Percentiles rank a stretch among this genome's conserved stretches.
Evolutionary conservation across 106 monocot species (phyloP).

Genomic region (Dendrobium officinale): DNA sequence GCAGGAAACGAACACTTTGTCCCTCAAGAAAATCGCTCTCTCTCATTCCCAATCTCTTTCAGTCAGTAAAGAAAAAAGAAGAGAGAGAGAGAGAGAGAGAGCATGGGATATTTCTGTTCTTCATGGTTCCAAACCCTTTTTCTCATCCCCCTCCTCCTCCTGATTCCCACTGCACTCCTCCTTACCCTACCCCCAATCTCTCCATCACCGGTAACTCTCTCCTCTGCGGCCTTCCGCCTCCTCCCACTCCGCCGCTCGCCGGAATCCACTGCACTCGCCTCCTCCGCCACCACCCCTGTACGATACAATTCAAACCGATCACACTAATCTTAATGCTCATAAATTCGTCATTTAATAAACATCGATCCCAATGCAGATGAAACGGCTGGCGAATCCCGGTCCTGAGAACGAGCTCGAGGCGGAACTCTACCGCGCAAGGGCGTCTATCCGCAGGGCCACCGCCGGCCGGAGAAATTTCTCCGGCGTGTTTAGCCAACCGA

Average conservation of each 20-base stretch:
- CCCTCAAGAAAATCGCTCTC: neutral
- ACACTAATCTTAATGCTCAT: neutral
- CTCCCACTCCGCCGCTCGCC: neutral
- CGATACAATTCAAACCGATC: neutral
- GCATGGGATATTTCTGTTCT: neutral
- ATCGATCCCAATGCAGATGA: neutral
- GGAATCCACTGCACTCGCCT: neutral
- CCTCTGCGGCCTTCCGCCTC: neutral
- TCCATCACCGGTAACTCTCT: neutral
- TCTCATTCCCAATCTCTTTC: neutral
- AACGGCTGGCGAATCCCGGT: neutral
- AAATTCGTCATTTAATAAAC: neutral
- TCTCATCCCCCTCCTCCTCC: slow-evolving; percentile 7
- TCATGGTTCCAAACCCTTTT: neutral
- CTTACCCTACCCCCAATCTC: neutral
- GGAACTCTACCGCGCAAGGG: slow-evolving; percentile 15
- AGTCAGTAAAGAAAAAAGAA: too few relatives aligned
- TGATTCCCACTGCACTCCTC: slow-evolving; percentile 7
- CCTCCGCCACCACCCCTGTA: neutral
- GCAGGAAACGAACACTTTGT: too few relatives aligned
- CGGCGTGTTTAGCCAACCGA: slow-evolving; percentile 7
- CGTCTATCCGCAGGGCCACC: slow-evolving; percentile 15
- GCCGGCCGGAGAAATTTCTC: neutral
- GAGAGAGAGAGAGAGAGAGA: neutral
- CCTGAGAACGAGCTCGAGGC: neutral